Percentiles rank a stretch among this genome's conserved stretches.
Conservation (phyloP, 2,329 filamentous ascomycete species). For the Penicillium sp. region DNA sequence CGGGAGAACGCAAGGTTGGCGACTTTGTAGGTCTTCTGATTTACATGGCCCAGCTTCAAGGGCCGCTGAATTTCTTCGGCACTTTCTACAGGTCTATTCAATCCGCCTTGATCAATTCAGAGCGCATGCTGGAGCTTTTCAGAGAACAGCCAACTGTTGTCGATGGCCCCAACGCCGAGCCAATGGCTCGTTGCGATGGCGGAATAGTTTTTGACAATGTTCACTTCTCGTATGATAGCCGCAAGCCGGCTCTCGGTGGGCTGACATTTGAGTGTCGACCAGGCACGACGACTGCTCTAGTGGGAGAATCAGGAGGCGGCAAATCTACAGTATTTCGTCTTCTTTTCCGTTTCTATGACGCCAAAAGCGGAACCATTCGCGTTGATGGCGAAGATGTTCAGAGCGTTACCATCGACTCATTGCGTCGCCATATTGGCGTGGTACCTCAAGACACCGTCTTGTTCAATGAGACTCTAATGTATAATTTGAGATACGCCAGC, state of each 20-base stretch:
- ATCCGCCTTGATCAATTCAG: constrained; percentile 94
- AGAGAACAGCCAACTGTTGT: constrained; percentile 91
- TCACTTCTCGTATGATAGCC: constrained; percentile 82
- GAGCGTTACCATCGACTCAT: constrained; percentile 86
- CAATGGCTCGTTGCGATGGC: constrained; percentile 67
- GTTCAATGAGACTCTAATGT: constrained; percentile 94
- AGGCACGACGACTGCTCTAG: constrained; percentile 90
- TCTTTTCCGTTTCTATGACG: constrained; percentile 95
- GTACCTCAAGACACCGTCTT: constrained; percentile 95
- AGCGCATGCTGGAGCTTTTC: constrained; percentile 91
- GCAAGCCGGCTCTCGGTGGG: constrained; percentile 78
- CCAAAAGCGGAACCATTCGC: constrained; percentile 71
- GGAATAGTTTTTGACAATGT: constrained; percentile 86
- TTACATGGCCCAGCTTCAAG: constrained; percentile 76
- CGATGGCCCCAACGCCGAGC: constrained; percentile 64
- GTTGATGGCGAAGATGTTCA: constrained; percentile 82
- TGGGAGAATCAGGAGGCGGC: constrained; percentile 93
- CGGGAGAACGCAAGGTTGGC: constrained; percentile 61
- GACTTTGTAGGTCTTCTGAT: constrained; percentile 70
- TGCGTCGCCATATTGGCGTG: constrained; percentile 86
- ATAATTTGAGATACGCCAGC: constrained; percentile 88
- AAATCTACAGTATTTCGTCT: constrained; percentile 96
- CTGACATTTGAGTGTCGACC: constrained; percentile 81
- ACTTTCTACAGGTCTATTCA: constrained; percentile 96
- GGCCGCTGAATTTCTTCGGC: constrained; percentile 81